These are phyloP conservation scores for Platanthera zijinensis DNA, from an alignment of 106 monocot genomes.

Conservation along the genomic window DNA sequence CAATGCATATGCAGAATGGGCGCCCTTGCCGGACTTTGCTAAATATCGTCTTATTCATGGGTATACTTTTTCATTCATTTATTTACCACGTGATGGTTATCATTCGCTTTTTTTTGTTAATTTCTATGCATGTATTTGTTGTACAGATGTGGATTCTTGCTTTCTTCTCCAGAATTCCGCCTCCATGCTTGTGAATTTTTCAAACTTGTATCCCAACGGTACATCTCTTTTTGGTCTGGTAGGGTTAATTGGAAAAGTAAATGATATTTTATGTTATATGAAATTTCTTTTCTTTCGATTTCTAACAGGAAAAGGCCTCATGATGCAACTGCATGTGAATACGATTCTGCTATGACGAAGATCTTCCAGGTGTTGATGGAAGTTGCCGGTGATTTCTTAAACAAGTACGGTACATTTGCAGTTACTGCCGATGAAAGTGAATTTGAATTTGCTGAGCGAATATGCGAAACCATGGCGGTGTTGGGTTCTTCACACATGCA, in stretches of 20 bases:
- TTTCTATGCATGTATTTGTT: slow-evolving; percentile 6
- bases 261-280: neutral
- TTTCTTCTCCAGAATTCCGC: slow-evolving; percentile 80
- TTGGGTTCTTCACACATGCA: slow-evolving; percentile 76
- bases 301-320: slow-evolving; percentile 64
- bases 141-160: slow-evolving; percentile 79
- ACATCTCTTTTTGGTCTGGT: slow-evolving; percentile 5
- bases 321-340: slow-evolving; percentile 60
- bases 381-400: slow-evolving; percentile 56
- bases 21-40: slow-evolving; percentile 79
- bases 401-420: slow-evolving; percentile 37
- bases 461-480: slow-evolving; percentile 83
- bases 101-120: neutral
- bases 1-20: slow-evolving; percentile 98
- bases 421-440: slow-evolving; percentile 68
- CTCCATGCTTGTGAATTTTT: slow-evolving; percentile 95
- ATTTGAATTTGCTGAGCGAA: slow-evolving; percentile 63
- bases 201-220: slow-evolving; percentile 88
- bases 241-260: neutral
- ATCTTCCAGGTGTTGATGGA: slow-evolving; percentile 77
- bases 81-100: neutral
- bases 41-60: slow-evolving; percentile 89
- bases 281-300: neutral
- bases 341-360: slow-evolving; percentile 66
- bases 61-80: slow-evolving; percentile 24